Base-by-base conservation (phyloP, 1,139 yeast genomes). In the Blastobotrys niveus region DNA sequence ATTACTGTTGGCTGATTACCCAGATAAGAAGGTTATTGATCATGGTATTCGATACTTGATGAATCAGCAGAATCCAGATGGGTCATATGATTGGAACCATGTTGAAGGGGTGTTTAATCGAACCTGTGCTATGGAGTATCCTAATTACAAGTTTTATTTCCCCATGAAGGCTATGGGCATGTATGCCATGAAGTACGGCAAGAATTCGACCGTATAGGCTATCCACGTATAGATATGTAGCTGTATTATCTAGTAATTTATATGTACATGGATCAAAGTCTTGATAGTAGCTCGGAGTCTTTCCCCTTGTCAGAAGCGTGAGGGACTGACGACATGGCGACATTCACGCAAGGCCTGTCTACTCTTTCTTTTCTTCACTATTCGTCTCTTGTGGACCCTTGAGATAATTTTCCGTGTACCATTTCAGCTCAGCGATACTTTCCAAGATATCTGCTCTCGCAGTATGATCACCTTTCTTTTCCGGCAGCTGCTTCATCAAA, bases 21-120 rank as follows among this genome's bases (percentile, higher is more conserved):
- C 97, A 0, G 71, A 87, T 47, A 65, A 68, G 46, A 66, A 65
- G 5, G 79, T 83, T 1, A 78, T 93, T 25, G 73, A 72, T 30
- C 65, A 65, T 20, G 99, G 91, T 3, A 71, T 87, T 14, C 56
- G 70, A 41, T 68, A 87, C 38, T 61, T 93, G 43, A 78, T 86
- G 73, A 58, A 68, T 2, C 71, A 88, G 52, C 98, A 93, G 62
- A 62, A 72, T 37, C 61, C 71, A 0, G 77, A 80, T 24, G 99
- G 99, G 1, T 94, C 87, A 53, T 93, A 94, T 87, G 70, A 73
- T 46, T 82, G 76, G 59, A 96, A 91, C 60, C 84, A 79, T 42
- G 79, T 85, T 20, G 97, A 91, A 64, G 99, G 99, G 40, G 97
- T 91, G 0, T 93, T 93, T 71, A 93, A 93, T 63, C 96, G 91